Evolutionary conservation across 1,284 basidiomycete genomes (phyloP).

Genomic region (Moniliella sp.): DNA sequence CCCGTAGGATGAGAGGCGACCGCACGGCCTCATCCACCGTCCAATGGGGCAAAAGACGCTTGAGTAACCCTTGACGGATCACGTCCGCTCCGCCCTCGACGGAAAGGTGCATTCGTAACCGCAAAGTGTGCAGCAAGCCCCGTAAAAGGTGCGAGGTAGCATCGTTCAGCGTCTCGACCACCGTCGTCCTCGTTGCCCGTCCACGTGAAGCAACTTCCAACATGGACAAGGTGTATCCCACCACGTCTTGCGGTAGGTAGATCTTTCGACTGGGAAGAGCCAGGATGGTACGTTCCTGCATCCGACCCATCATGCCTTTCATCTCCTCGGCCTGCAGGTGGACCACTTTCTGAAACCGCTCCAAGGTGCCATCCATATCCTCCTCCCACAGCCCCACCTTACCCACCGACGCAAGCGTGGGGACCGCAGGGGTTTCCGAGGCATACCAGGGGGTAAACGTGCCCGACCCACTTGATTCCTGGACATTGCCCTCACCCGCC

Average conservation of each 20-base stretch:
- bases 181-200: too few species aligned
- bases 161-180: too few species aligned
- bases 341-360: too few species aligned
- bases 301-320: slow-evolving; percentile 8
- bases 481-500: slow-evolving; percentile 15
- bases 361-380: too few species aligned
- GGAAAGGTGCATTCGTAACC: too few species aligned
- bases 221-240: slow-evolving; percentile 29
- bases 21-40: slow-evolving; percentile 24
- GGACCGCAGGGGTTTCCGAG: too few species aligned
- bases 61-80: slow-evolving; percentile 23
- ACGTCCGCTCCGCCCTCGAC: slow-evolving; percentile 10
- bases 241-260: slow-evolving; percentile 28
- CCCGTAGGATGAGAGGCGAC: slow-evolving; percentile 22
- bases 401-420: too few species aligned
- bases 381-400: too few species aligned
- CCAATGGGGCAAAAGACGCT: slow-evolving; percentile 30
- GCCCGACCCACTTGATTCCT: slow-evolving; percentile 22
- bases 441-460: slow-evolving; percentile 23
- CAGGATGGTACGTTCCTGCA: slow-evolving; percentile 18
- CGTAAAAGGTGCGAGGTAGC: too few species aligned
- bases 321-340: slow-evolving; percentile 17
- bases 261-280: slow-evolving; percentile 17
- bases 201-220: slow-evolving; percentile 24
- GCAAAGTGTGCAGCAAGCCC: too few species aligned